Percentiles rank a stretch among this genome's conserved stretches.
These are phyloP conservation scores for Curvularia hawaiiensis DNA, from an alignment of 2,329 filamentous ascomycete genomes.

Conservation along the genomic window DNA sequence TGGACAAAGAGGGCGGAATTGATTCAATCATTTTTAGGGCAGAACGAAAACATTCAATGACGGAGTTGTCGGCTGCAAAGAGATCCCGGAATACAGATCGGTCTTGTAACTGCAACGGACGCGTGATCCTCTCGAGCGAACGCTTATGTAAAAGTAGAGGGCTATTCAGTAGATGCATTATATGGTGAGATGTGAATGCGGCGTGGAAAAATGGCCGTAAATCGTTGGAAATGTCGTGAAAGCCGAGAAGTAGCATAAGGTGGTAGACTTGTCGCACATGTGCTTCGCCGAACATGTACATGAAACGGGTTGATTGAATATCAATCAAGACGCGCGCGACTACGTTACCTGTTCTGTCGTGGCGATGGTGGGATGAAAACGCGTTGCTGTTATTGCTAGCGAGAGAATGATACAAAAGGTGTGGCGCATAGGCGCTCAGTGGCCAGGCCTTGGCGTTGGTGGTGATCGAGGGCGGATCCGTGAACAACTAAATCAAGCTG, in stretches of 20 bases:
- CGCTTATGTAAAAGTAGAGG: constrained; percentile 16
- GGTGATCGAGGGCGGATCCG: neutral
- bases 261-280: neutral
- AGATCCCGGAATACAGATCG: neutral
- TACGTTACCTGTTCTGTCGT: neutral
- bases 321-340: neutral
- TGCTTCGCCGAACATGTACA: neutral
- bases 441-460: neutral
- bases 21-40: neutral
- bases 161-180: constrained; percentile 18
- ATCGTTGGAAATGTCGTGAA: constrained; percentile 14
- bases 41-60: neutral
- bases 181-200: constrained; percentile 30
- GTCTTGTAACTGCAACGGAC: constrained; percentile 6
- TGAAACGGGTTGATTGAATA: neutral
- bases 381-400: neutral
- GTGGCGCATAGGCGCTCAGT: neutral
- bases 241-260: neutral
- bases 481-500: neutral
- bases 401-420: neutral
- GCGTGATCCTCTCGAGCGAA: constrained; percentile 13
- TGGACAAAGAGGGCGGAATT: neutral
- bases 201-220: constrained; percentile 31
- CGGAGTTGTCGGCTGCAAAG: neutral
- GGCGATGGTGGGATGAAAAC: neutral